These are phyloP conservation scores for Nepenthes mirabilis DNA, from an alignment of 148 eudicot genomes.

Conservation along the genomic window DNA sequence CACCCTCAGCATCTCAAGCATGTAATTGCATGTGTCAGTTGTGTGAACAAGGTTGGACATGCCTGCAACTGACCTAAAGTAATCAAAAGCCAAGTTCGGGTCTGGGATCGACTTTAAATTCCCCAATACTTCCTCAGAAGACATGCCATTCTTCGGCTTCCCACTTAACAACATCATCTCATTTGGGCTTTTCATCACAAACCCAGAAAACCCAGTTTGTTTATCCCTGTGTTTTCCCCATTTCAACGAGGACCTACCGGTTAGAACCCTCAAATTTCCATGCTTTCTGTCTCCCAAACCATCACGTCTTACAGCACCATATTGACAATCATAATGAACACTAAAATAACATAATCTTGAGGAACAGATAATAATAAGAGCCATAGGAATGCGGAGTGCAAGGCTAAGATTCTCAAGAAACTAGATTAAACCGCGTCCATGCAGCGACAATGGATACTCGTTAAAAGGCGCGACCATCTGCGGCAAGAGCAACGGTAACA, in stretches of 20 bases:
- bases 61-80: conserved; percentile 43
- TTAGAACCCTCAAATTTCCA: conserved; percentile 13
- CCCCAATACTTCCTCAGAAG: conserved; percentile 30
- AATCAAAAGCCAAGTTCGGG: conserved; percentile 33
- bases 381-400: no score
- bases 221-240: conserved; percentile 39
- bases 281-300: conserved; percentile 6
- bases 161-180: conserved; percentile 14
- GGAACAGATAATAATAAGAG: no score
- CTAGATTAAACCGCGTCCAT: no score
- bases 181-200: conserved; percentile 24
- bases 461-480: no score
- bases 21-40: conserved; percentile 73
- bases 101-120: conserved; percentile 44
- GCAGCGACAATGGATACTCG: no score
- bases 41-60: conserved; percentile 57
- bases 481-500: no score
- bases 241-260: conserved; percentile 17
- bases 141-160: conserved; percentile 13
- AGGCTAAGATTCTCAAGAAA: no score
- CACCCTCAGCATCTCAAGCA: conserved; percentile 65
- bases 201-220: conserved; percentile 23
- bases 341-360: no score
- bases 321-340: no score
- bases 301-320: no score